phyloP scores from a whole-genome alignment of 1,139 yeast species.

The Pichia sp. region DNA sequence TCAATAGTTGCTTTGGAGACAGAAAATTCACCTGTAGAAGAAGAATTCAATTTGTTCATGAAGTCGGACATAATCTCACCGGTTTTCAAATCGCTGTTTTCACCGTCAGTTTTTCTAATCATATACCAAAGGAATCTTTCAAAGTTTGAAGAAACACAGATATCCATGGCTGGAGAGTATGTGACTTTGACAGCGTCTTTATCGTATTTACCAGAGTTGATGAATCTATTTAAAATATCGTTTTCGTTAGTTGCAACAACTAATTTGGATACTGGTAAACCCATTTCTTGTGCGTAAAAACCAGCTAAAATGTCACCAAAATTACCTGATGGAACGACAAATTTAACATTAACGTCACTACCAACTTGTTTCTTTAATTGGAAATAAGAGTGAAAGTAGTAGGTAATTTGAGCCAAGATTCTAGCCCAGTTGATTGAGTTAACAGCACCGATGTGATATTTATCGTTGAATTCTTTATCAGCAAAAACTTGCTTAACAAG shows the following conservation, averaged over 20 bases:
- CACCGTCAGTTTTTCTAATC: slow-evolving; percentile 59
- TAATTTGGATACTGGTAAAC: slow-evolving; percentile 78
- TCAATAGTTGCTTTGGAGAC: slow-evolving; percentile 60
- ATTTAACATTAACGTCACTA: slow-evolving; percentile 49
- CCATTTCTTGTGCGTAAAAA: slow-evolving; percentile 90
- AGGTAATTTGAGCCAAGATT: slow-evolving; percentile 93
- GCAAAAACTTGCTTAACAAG: slow-evolving; percentile 90
- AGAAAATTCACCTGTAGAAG: slow-evolving; percentile 56
- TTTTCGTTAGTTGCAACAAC: slow-evolving; percentile 94
- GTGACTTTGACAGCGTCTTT: slow-evolving; percentile 78
- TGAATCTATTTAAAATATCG: slow-evolving; percentile 88
- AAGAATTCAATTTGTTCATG: slow-evolving; percentile 66
- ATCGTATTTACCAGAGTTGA: slow-evolving; percentile 77
- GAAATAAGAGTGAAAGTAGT: slow-evolving; percentile 89
- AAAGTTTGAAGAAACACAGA: slow-evolving; percentile 86
- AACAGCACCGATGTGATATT: slow-evolving; percentile 94
- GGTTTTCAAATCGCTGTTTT: slow-evolving; percentile 55
- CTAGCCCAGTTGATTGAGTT: slow-evolving; percentile 99
- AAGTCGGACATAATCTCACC: slow-evolving; percentile 64
- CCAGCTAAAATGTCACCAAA: slow-evolving; percentile 98
- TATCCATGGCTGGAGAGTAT: slow-evolving; percentile 97
- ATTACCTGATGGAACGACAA: slow-evolving; percentile 95
- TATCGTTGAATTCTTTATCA: slow-evolving; percentile 76
- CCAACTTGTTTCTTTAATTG: slow-evolving; percentile 42
- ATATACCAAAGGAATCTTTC: slow-evolving; percentile 95